Evolutionary conservation across 495 filamentous ascomycete genomes (phyloP).

Genomic region (Aspergillus coremiiformis): DNA sequence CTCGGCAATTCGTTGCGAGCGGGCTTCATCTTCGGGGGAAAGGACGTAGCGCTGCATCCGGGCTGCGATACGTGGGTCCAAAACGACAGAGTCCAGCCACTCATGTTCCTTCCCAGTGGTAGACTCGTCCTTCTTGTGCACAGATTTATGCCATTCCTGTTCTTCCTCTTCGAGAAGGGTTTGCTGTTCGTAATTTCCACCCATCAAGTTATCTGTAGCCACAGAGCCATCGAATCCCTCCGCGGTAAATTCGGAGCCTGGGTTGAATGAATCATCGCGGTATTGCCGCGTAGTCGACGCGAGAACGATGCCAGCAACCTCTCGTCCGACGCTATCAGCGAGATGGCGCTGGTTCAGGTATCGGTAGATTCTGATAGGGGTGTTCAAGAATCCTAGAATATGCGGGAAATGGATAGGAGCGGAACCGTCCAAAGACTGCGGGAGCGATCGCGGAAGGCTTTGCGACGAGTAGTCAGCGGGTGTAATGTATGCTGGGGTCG

Average conservation of each 20-base stretch:
- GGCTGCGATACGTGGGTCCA: slow-evolving; percentile 68
- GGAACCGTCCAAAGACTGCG: slow-evolving; percentile 55
- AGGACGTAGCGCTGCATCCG: slow-evolving; percentile 74
- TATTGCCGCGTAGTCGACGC: slow-evolving; percentile 50
- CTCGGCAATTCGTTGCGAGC: slow-evolving; percentile 52
- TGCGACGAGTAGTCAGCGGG: slow-evolving; percentile 59
- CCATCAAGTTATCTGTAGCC: background rate
- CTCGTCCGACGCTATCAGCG: slow-evolving; percentile 82
- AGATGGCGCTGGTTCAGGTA: slow-evolving; percentile 81
- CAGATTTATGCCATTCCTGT: slow-evolving; percentile 76
- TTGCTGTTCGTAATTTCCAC: slow-evolving; percentile 55
- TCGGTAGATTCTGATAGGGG: slow-evolving; percentile 74
- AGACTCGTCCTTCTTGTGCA: slow-evolving; percentile 54
- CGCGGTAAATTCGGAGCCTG: slow-evolving; percentile 19
- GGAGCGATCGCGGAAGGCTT: slow-evolving; percentile 51
- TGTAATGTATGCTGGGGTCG: slow-evolving; percentile 56
- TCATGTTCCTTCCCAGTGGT: slow-evolving; percentile 50
- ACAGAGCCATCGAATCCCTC: background rate
- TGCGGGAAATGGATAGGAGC: slow-evolving; percentile 75
- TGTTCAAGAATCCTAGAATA: slow-evolving; percentile 89
- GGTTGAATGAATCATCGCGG: slow-evolving; percentile 21
- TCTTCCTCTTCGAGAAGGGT: slow-evolving; percentile 70
- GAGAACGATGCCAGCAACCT: slow-evolving; percentile 78
- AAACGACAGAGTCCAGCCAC: slow-evolving; percentile 68
- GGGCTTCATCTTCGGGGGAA: slow-evolving; percentile 56